phyloP scores from a whole-genome alignment of 78 protist species.

The Blattamonas nauphoetae region DNA sequence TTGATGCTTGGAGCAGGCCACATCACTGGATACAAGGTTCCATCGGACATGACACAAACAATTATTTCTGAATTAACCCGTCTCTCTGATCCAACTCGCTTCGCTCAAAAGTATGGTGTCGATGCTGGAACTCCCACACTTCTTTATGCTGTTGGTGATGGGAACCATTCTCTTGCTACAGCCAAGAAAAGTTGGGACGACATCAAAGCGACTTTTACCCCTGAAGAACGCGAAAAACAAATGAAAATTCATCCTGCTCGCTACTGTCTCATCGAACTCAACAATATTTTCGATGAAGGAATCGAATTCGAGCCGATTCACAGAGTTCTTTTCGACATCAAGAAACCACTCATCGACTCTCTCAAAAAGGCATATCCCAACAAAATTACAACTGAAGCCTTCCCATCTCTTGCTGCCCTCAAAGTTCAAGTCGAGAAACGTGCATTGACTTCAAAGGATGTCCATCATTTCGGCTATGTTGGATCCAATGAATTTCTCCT shows the following conservation, averaged over 20 bases:
- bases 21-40: neutral
- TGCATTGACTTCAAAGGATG: neutral
- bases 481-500: neutral
- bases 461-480: neutral
- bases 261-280: neutral
- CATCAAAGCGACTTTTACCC: neutral
- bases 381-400: neutral
- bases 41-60: neutral
- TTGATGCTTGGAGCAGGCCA: constrained; percentile 7
- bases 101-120: neutral
- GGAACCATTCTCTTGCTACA: constrained; percentile 17
- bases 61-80: neutral
- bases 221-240: neutral
- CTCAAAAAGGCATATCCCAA: neutral
- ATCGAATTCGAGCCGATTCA: constrained; percentile 22
- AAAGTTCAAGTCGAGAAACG: neutral
- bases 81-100: neutral
- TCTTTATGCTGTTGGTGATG: neutral
- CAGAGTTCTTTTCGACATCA: constrained; percentile 10
- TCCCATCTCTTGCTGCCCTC: neutral
- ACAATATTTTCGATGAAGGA: constrained; percentile 6
- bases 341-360: neutral
- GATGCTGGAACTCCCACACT: neutral
- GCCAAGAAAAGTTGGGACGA: neutral
- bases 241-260: neutral